Percentiles rank a stretch among this genome's conserved stretches.
Evolutionary conservation across 495 filamentous ascomycete genomes (phyloP).

Genomic region (Trichoderma reesei): DNA sequence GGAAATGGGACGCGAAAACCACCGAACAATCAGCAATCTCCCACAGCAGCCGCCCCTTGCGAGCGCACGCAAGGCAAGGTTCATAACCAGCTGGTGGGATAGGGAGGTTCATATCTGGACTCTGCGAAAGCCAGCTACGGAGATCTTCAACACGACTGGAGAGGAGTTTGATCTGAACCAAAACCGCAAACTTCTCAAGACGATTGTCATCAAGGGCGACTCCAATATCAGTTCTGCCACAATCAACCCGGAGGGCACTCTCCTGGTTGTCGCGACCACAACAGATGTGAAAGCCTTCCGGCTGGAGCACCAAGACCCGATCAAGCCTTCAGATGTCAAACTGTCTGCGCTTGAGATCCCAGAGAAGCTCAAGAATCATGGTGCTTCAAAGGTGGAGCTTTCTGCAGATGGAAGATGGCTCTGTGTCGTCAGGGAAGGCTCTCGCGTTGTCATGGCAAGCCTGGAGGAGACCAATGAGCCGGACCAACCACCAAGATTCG

Average conservation of each 20-base stretch:
- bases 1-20: conserved; percentile 70
- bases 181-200: conserved; percentile 54
- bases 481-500: conserved; percentile 42
- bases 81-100: conserved; percentile 91
- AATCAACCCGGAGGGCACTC: conserved; percentile 59
- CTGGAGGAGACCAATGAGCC: conserved; percentile 30
- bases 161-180: conserved; percentile 26
- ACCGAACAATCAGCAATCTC: conserved; percentile 65
- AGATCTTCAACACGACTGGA: conserved; percentile 32
- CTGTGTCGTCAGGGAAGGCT: conserved; percentile 70
- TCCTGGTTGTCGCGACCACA: conserved; percentile 68
- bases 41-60: conserved; percentile 65
- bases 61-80: conserved; percentile 57
- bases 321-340: conserved; percentile 45
- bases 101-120: conserved; percentile 80
- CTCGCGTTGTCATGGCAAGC: conserved; percentile 63
- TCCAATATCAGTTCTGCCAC: conserved; percentile 77
- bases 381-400: conserved; percentile 68
- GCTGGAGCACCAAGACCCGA: conserved; percentile 33
- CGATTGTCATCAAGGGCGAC: conserved; percentile 68
- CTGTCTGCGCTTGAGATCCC: conserved; percentile 60
- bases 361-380: conserved; percentile 25
- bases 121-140: conserved; percentile 37
- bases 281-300: conserved; percentile 73
- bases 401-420: conserved; percentile 63